These are phyloP conservation scores for Solanum tacnaense DNA, from an alignment of 257 asterid species.

Conservation along the genomic window DNA sequence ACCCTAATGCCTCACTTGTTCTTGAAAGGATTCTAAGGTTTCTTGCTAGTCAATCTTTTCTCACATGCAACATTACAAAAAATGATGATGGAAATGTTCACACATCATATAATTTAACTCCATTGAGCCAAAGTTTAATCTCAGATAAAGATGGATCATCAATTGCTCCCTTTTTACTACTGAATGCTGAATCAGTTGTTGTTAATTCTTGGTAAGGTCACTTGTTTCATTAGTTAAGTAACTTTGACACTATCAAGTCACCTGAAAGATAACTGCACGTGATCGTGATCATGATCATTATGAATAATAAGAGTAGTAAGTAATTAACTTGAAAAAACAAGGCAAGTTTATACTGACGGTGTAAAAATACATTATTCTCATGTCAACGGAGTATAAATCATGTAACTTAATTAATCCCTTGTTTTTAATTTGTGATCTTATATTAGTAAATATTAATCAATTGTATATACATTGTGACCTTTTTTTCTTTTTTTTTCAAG, in stretches of 20 bases:
- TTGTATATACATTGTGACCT: background rate
- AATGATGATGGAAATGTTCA: background rate
- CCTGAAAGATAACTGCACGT: too few relatives aligned
- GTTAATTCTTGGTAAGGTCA: background rate
- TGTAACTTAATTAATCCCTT: background rate
- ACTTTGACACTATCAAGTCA: too few relatives aligned
- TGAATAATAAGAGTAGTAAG: too few relatives aligned
- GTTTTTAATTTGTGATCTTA: background rate
- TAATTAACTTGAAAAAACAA: too few relatives aligned
- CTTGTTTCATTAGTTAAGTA: too few relatives aligned
- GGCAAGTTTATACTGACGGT: too few relatives aligned
- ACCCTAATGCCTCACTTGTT: background rate
- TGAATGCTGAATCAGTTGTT: background rate
- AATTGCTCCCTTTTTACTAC: background rate
- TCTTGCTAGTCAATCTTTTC: conserved; percentile 5
- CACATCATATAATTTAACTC: background rate
- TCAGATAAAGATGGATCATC: background rate
- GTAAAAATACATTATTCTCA: background rate
- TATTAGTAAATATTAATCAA: background rate
- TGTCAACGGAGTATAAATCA: background rate
- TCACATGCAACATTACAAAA: background rate
- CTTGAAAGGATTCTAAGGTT: conserved; percentile 4
- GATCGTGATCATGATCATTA: too few relatives aligned
- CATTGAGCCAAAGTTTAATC: background rate
- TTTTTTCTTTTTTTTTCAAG: background rate